Conservation (phyloP, 345 rosid species). For the Lepidium africanum region DNA sequence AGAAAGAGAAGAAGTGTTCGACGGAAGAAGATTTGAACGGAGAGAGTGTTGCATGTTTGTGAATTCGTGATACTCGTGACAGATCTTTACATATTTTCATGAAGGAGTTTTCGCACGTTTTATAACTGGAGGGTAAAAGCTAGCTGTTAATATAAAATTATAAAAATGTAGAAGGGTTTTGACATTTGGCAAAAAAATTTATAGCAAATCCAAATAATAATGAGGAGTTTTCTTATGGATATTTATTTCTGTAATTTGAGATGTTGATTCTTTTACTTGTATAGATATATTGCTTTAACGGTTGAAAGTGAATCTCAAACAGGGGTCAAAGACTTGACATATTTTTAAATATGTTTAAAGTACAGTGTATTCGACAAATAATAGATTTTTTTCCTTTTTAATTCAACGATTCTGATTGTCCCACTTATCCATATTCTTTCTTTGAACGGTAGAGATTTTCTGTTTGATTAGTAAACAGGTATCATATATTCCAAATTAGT, state of each 20-base stretch:
- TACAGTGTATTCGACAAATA: no score
- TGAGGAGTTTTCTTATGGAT: not conserved
- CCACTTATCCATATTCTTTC: not conserved
- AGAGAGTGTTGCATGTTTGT: conserved; percentile 26
- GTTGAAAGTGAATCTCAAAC: no score
- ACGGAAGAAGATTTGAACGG: conserved; percentile 2
- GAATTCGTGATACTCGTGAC: not conserved
- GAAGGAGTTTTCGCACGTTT: not conserved
- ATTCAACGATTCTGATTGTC: not conserved
- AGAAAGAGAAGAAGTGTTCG: not conserved
- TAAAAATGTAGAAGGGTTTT: not conserved
- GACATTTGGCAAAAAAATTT: conserved; percentile 7
- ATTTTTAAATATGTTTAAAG: no score
- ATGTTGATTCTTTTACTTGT: no score
- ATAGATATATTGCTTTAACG: no score
- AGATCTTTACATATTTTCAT: not conserved
- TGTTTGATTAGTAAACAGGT: not conserved
- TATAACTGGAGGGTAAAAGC: not conserved
- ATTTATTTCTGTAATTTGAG: not conserved
- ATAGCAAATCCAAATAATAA: not conserved
- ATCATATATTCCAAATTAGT: not conserved
- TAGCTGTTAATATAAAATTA: not conserved
- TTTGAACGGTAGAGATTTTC: not conserved
- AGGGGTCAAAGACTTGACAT: no score
- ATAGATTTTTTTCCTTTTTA: not conserved